A percentile compares a stretch with the other conserved stretches of the same genome.
Evolutionary conservation across 2,329 filamentous ascomycete species (phyloP).

Genomic region (Neofusicoccum cordaticola): DNA sequence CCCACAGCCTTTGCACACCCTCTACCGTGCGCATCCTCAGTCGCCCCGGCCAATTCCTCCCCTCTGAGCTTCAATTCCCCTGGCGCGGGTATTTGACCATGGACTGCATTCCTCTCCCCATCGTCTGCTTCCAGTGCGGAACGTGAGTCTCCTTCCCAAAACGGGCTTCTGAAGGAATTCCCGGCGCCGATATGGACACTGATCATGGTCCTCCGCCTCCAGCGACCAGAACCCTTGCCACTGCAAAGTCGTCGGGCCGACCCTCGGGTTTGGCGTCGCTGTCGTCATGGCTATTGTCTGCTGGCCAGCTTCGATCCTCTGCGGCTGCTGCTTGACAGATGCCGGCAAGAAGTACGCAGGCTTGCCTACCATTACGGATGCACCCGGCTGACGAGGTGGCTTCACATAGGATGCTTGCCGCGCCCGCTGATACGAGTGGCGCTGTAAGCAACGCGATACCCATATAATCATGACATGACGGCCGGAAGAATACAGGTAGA

Average conservation of each 20-base stretch:
- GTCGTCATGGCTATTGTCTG: conserved; percentile 53
- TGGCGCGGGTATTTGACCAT: conserved; percentile 20
- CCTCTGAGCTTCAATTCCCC: background rate
- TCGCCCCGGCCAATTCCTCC: background rate
- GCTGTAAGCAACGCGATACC: conserved; percentile 51
- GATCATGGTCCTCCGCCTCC: conserved; percentile 13
- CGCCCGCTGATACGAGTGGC: conserved; percentile 53
- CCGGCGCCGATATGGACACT: background rate
- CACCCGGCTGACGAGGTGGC: background rate
- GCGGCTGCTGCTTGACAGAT: conserved; percentile 56
- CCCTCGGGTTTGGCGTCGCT: conserved; percentile 50
- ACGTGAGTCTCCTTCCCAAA: conserved; percentile 27
- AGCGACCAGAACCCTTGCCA: conserved; percentile 58
- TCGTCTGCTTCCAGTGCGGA: conserved; percentile 56
- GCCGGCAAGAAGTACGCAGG: conserved; percentile 52
- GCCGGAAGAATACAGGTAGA: conserved; percentile 7
- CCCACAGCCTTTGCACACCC: background rate
- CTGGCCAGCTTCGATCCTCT: conserved; percentile 55
- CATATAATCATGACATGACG: conserved; percentile 29
- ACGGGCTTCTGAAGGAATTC: background rate
- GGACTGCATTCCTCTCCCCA: conserved; percentile 49
- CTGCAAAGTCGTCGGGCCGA: conserved; percentile 57
- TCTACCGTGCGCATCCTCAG: background rate
- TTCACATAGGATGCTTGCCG: conserved; percentile 47
- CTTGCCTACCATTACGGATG: background rate